Conservation (phyloP, 306 rosid species). For the Cyamopsis tetragonoloba region DNA sequence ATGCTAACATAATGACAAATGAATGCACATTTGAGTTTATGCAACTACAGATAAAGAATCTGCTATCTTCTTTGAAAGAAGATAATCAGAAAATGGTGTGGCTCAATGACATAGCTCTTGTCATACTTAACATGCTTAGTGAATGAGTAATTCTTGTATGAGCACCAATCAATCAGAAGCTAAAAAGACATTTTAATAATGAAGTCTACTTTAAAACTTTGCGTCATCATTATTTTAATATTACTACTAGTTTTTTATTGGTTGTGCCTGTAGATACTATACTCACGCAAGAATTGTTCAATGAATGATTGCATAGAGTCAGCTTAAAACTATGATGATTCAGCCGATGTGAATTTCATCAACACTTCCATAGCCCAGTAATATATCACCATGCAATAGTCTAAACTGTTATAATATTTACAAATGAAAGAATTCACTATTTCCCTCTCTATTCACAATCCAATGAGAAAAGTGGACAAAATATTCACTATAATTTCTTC, state of each 20-base stretch:
- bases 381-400: too few species aligned
- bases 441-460: not conserved
- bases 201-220: too few species aligned
- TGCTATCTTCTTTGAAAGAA: not conserved
- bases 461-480: not conserved
- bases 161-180: too few species aligned
- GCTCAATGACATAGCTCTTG: slow-evolving; percentile 12
- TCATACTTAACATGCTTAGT: not conserved
- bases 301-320: not conserved
- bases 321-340: not conserved
- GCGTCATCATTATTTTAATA: too few species aligned
- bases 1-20: not conserved
- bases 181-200: too few species aligned
- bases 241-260: too few species aligned
- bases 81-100: not conserved
- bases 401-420: too few species aligned
- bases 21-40: not conserved
- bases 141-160: too few species aligned
- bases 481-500: not conserved
- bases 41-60: not conserved
- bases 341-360: not conserved
- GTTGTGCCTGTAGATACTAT: too few species aligned
- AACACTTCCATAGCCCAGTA: not conserved
- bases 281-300: too few species aligned
- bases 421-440: not conserved